Percentiles rank a stretch among this genome's conserved stretches.
These are phyloP conservation scores for Trypanosoma boissoni DNA, from an alignment of 208 protist genomes.

Conservation along the genomic window DNA sequence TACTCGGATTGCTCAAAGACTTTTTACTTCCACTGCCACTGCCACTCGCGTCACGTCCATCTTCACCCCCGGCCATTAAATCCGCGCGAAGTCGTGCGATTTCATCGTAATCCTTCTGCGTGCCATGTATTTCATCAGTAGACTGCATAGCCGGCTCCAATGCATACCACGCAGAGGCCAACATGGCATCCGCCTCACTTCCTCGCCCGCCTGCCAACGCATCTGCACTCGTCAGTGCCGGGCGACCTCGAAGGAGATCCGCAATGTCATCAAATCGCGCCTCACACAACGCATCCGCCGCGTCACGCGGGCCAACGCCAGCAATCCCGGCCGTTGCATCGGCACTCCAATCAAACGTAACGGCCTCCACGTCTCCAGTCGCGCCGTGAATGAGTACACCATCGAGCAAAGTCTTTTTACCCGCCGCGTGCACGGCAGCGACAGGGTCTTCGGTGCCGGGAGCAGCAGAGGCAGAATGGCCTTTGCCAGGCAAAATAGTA, in stretches of 20 bases:
- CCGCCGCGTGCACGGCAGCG: conserved; percentile 26
- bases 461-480: neutral
- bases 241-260: conserved; percentile 43
- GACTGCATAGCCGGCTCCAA: conserved; percentile 68
- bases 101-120: conserved; percentile 79
- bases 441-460: conserved; percentile 23
- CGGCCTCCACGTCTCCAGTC: conserved; percentile 71
- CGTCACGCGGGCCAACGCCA: conserved; percentile 21
- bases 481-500: conserved; percentile 23
- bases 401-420: conserved; percentile 30
- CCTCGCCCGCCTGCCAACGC: neutral
- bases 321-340: conserved; percentile 15
- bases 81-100: conserved; percentile 81
- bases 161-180: conserved; percentile 74
- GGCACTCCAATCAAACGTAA: conserved; percentile 67
- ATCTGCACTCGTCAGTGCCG: neutral
- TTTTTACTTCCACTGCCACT: conserved; percentile 62
- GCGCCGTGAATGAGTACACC: conserved; percentile 42
- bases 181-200: conserved; percentile 28
- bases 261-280: conserved; percentile 82
- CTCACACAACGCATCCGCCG: conserved; percentile 44
- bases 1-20: conserved; percentile 77
- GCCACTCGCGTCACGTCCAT: conserved; percentile 30
- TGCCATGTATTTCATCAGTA: conserved; percentile 47
- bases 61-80: conserved; percentile 74